Evolutionary conservation across 2,329 filamentous ascomycete genomes (phyloP).

Genomic region (Neofusicoccum ribis): DNA sequence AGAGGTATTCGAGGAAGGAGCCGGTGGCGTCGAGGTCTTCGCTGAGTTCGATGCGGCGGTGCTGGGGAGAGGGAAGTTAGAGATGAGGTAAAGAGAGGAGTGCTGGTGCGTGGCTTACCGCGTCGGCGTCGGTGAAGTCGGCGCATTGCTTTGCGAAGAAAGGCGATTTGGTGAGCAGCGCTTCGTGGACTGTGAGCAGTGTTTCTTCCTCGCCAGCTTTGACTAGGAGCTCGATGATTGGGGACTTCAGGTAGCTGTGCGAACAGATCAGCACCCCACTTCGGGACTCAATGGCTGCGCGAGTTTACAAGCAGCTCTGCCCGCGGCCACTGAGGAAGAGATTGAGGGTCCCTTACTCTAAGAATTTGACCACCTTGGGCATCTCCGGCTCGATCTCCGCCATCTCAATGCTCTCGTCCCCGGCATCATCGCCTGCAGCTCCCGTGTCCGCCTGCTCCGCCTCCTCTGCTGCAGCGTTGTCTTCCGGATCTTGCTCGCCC

Average conservation of each 20-base stretch:
- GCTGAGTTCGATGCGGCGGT: conserved; percentile 68
- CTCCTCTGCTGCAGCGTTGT: conserved; percentile 22
- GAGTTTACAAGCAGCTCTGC: neutral
- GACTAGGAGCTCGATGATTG: conserved; percentile 48
- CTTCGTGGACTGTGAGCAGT: conserved; percentile 76
- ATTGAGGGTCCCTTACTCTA: conserved; percentile 40
- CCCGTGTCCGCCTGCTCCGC: conserved; percentile 24
- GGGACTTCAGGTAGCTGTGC: conserved; percentile 49
- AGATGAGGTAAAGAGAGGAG: conserved; percentile 19
- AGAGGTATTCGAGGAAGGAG: conserved; percentile 80
- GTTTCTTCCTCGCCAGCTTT: conserved; percentile 58
- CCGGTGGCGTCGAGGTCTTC: conserved; percentile 74
- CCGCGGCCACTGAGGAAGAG: neutral
- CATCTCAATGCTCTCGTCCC: conserved; percentile 32
- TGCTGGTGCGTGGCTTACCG: conserved; percentile 23
- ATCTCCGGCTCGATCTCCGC: conserved; percentile 46
- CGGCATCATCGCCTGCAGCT: conserved; percentile 23
- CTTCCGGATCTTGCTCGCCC: conserved; percentile 32
- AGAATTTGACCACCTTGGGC: conserved; percentile 44
- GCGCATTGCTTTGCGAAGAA: conserved; percentile 68
- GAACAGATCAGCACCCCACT: neutral
- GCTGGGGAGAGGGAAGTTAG: conserved; percentile 38
- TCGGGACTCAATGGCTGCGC: neutral
- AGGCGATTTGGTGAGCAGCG: conserved; percentile 70
- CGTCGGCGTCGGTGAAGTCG: conserved; percentile 61